Evolutionary conservation across 2,329 filamentous ascomycete species (phyloP).

Genomic region (Fusarium devonianum): DNA sequence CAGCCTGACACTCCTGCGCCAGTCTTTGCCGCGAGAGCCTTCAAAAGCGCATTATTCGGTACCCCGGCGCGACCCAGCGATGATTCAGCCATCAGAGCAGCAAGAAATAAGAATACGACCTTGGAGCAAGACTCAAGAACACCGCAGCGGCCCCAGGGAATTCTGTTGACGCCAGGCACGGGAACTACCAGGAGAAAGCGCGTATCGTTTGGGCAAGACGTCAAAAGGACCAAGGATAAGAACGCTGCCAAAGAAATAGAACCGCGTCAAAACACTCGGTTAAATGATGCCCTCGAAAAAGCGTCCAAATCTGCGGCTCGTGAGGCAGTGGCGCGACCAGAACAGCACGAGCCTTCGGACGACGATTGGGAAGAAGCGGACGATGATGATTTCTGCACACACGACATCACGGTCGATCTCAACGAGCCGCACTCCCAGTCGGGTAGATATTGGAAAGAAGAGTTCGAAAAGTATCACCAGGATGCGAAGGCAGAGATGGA

Average conservation of each 20-base stretch:
- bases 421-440: slow-evolving; percentile 78
- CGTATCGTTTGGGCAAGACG: slow-evolving; percentile 69
- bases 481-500: slow-evolving; percentile 77
- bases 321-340: slow-evolving; percentile 12
- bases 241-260: slow-evolving; percentile 43
- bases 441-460: slow-evolving; percentile 80
- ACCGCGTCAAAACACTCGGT: slow-evolving; percentile 49
- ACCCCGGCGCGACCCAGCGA: slow-evolving; percentile 56
- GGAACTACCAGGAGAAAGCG: slow-evolving; percentile 67
- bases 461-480: slow-evolving; percentile 76
- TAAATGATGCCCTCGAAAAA: slow-evolving; percentile 57
- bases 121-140: slow-evolving; percentile 49
- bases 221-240: slow-evolving; percentile 53
- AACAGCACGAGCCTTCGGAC: slow-evolving; percentile 43
- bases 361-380: slow-evolving; percentile 62
- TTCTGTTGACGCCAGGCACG: slow-evolving; percentile 70
- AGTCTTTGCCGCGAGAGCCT: slow-evolving; percentile 70
- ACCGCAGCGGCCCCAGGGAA: slow-evolving; percentile 62
- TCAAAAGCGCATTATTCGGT: slow-evolving; percentile 70
- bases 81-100: slow-evolving; percentile 39
- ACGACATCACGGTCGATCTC: slow-evolving; percentile 73
- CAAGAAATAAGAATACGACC: slow-evolving; percentile 34
- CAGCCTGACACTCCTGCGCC: slow-evolving; percentile 71
- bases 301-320: slow-evolving; percentile 25
- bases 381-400: slow-evolving; percentile 55